phyloP scores from a whole-genome alignment of 2,329 filamentous ascomycete species.

The Neonectria sp. region DNA sequence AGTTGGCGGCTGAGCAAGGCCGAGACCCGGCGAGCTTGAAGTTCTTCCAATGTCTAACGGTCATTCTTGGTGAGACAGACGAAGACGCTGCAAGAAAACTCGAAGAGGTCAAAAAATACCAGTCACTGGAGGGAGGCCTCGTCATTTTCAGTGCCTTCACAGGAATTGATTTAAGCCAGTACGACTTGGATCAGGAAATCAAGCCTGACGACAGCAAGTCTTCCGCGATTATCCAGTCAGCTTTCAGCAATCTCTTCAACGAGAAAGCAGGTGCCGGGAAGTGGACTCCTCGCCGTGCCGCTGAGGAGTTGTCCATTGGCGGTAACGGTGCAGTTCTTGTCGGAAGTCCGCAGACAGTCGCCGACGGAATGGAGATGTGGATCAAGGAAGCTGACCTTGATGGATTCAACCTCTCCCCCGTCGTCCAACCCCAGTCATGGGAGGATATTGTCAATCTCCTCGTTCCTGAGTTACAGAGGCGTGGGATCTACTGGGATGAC shows the following conservation, averaged over 20 bases:
- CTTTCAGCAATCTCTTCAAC: conserved; percentile 21
- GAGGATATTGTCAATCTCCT: conserved; percentile 26
- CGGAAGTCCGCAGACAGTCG: conserved; percentile 26
- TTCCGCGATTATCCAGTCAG: conserved; percentile 18
- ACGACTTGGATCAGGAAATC: conserved; percentile 22
- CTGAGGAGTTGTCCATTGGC: conserved; percentile 17
- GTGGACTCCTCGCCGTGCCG: conserved; percentile 16
- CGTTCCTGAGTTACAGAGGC: conserved; percentile 22
- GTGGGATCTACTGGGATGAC: conserved; percentile 29
- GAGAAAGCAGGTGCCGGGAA: not conserved
- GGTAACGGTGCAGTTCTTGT: conserved; percentile 24
- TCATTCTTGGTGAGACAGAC: conserved; percentile 20
- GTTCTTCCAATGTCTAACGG: conserved; percentile 22
- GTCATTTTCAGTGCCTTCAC: conserved; percentile 34
- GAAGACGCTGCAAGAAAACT: conserved; percentile 18
- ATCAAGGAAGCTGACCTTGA: conserved; percentile 27
- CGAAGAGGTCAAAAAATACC: conserved; percentile 14
- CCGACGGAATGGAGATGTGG: conserved; percentile 30
- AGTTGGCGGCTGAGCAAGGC: conserved; percentile 4
- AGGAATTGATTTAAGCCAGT: conserved; percentile 26
- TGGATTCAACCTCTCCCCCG: conserved; percentile 29
- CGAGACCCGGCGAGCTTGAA: conserved; percentile 21
- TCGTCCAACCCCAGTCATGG: conserved; percentile 24
- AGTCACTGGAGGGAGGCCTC: conserved; percentile 13
- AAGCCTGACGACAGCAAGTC: conserved; percentile 28